Evolutionary conservation across 495 filamentous ascomycete species (phyloP).

Genomic region (Hyphodiscus hymeniophilus): DNA sequence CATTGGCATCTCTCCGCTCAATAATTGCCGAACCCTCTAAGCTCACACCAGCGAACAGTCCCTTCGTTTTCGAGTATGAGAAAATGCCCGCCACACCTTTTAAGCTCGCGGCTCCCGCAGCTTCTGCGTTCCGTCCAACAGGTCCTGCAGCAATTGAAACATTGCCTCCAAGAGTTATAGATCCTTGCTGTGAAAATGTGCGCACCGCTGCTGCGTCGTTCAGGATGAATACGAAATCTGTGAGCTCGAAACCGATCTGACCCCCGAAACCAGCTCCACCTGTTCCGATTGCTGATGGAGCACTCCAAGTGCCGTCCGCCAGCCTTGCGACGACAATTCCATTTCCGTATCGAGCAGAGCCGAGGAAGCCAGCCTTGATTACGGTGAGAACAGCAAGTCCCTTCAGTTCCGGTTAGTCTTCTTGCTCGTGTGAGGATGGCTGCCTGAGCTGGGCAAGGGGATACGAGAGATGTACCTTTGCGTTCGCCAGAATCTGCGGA

Average conservation of each 20-base stretch:
- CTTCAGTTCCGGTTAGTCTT: conserved; percentile 33
- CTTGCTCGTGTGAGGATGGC: not conserved
- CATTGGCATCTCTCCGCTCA: conserved; percentile 92
- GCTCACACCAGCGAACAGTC: conserved; percentile 90
- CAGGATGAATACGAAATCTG: conserved; percentile 97
- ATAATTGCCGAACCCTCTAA: conserved; percentile 86
- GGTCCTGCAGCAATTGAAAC: conserved; percentile 94
- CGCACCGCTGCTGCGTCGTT: conserved; percentile 88
- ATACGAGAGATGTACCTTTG: conserved; percentile 46
- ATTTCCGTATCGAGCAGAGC: conserved; percentile 85
- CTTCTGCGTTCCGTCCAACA: conserved; percentile 90
- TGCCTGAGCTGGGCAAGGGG: not conserved
- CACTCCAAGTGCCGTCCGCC: conserved; percentile 88
- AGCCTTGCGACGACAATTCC: conserved; percentile 90
- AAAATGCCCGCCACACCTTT: conserved; percentile 88
- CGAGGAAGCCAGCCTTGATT: conserved; percentile 92
- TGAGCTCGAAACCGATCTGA: conserved; percentile 95
- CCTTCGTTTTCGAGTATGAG: conserved; percentile 95
- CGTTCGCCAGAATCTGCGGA: conserved; percentile 77
- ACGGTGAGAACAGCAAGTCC: conserved; percentile 93
- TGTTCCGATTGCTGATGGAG: conserved; percentile 84
- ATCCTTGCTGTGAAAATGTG: conserved; percentile 89
- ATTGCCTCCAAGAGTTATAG: conserved; percentile 88
- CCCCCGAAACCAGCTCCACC: conserved; percentile 91
- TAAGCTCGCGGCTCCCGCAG: conserved; percentile 86